Base-by-base conservation (phyloP, 23 red algal genomes). In the Gracilaria caudata region DNA sequence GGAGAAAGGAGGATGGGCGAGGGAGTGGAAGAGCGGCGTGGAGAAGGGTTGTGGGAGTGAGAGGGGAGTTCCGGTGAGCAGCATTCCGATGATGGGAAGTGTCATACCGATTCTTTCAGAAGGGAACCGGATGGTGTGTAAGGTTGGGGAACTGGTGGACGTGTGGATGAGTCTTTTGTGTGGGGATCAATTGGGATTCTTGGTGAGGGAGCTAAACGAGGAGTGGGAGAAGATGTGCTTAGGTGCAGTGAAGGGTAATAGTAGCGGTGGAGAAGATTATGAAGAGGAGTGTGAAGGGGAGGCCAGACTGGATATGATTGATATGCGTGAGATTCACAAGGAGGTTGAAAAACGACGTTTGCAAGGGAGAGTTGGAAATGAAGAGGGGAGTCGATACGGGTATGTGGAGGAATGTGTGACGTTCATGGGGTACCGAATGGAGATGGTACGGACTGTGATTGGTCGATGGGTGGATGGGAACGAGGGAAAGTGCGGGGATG, bases 81-180 rank as follows among this genome's bases (percentile, higher is more conserved):
- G 6, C 14, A 53, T 53, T 53, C 13, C 49, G 49, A 53, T 53
- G 14, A 53, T 53, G 13, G 14, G 49, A 17, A 17, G 19, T 8
- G 49, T 17, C 12, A 53, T 53, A 8, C 1, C 8, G 6, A 17
- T 53, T 8, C 6, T 53, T 53, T 53, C 7, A 17, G 49, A 56
- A 32, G 40, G 35, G 21, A 83, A 83, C 33, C 32, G 61, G 19
- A 21, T 83, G 8, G 80, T 83, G 19, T 2, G 16, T 0, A 64
- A 83, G 20, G 80, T 68, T 3, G 80, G 57, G 14, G 32, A 83
- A 34, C 40, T 83, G 17, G 34, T 64, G 13, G 80, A 83, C 47
- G 28, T 83, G 38, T 83, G 61, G 80, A 83, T 64, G 7, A 55
- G 51, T 40, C 35, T 83, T 23, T 16, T 66, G 30, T 43, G 21